phyloP scores from a whole-genome alignment of 208 protist genomes.

The Acanthamoeba lenticulata region DNA sequence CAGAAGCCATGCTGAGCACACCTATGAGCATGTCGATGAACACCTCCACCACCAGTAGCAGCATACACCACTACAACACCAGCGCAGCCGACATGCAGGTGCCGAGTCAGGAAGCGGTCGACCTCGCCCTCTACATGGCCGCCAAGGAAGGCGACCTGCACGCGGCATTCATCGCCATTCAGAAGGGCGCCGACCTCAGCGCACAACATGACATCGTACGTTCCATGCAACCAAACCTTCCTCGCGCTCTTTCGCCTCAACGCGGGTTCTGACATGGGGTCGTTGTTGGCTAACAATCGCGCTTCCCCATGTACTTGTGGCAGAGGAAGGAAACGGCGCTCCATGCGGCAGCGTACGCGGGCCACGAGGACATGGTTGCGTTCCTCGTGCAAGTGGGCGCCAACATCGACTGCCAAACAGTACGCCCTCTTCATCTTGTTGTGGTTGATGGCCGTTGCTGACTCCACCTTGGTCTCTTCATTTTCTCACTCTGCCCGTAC shows the following conservation, averaged over 20 bases:
- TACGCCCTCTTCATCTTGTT: neutral
- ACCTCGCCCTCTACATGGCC: neutral
- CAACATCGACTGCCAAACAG: neutral
- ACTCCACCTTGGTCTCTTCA: neutral
- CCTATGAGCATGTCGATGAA: neutral
- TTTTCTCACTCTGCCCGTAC: neutral
- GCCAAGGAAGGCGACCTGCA: constrained; percentile 9
- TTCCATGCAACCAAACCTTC: neutral
- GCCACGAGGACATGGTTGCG: neutral
- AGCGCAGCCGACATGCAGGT: neutral
- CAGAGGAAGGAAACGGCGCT: constrained; percentile 11
- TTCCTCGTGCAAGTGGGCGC: constrained; percentile 16
- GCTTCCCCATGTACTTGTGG: neutral
- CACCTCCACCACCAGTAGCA: neutral
- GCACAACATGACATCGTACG: neutral
- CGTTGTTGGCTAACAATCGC: neutral
- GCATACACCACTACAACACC: neutral
- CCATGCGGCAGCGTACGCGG: neutral
- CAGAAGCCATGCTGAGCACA: neutral
- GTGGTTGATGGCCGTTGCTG: neutral
- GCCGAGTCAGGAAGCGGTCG: neutral
- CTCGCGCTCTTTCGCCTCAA: neutral
- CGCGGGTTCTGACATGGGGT: neutral
- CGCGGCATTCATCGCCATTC: neutral
- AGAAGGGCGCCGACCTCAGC: neutral